phyloP scores from a whole-genome alignment of 768 basidiomycete species.

The Kwoniella botswanensis region DNA sequence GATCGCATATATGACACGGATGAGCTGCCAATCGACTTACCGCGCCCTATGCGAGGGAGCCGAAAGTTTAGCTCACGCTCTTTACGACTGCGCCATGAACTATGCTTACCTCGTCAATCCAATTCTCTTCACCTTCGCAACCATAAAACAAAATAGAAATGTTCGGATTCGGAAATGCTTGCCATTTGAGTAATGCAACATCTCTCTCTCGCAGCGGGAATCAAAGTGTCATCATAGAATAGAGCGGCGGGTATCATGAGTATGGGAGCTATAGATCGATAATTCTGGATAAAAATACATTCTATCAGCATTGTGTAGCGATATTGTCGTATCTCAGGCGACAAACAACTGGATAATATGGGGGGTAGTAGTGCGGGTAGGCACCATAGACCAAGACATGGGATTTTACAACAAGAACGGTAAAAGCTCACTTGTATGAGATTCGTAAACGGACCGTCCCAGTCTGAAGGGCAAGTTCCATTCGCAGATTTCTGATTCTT shows the following conservation, averaged over 20 bases:
- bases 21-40: background rate
- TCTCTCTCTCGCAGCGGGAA: constrained; percentile 39
- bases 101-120: constrained; percentile 55
- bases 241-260: constrained; percentile 56
- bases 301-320: background rate
- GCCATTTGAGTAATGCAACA: constrained; percentile 40
- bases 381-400: background rate
- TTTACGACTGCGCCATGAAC: background rate
- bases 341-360: background rate
- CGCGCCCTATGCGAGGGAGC: constrained; percentile 8
- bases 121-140: constrained; percentile 48
- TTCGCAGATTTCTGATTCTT: background rate
- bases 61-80: background rate
- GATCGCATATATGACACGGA: no score
- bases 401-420: no score
- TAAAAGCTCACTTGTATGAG: constrained; percentile 27
- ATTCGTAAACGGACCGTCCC: constrained; percentile 24
- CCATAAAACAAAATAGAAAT: constrained; percentile 55
- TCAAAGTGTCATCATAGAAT: constrained; percentile 58
- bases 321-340: background rate
- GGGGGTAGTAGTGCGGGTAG: background rate
- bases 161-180: constrained; percentile 36
- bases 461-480: background rate
- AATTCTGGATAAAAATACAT: constrained; percentile 44
- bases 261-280: constrained; percentile 56